Conservation (phyloP, 345 rosid genomes). For the Citrus reticulata region DNA sequence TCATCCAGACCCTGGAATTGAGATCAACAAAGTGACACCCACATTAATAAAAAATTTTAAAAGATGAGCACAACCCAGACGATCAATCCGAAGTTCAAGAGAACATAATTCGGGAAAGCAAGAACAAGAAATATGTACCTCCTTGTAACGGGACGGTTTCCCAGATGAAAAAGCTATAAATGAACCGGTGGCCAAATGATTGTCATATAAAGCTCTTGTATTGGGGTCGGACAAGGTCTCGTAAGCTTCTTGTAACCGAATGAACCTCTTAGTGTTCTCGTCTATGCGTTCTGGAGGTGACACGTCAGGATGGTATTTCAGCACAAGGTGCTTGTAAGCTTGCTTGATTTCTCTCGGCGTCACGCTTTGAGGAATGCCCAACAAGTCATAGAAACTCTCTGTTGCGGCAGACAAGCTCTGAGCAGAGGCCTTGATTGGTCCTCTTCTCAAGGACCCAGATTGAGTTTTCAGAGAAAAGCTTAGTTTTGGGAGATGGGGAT, state of each 20-base stretch:
- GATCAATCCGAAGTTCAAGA: neutral
- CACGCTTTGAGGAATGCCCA: constrained; percentile 22
- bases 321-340: constrained; percentile 27
- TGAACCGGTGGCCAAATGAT: constrained; percentile 8
- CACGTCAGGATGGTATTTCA: constrained; percentile 25
- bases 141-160: neutral
- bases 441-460: neutral
- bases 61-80: too few species aligned
- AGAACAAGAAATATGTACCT: neutral
- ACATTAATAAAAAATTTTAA: neutral
- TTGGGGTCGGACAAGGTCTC: constrained; percentile 24
- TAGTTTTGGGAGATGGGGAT: neutral
- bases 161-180: constrained; percentile 2
- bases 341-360: constrained; percentile 21
- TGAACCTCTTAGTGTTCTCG: constrained; percentile 20
- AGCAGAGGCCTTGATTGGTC: neutral
- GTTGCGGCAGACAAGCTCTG: neutral
- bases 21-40: neutral
- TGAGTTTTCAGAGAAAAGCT: neutral
- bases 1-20: constrained; percentile 9
- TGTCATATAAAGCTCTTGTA: constrained; percentile 19
- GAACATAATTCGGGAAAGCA: neutral
- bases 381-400: constrained; percentile 21
- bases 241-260: constrained; percentile 26
- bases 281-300: constrained; percentile 14